Conservation (phyloP, 805 yeast genomes). For the Kazachstania psychrophila region DNA sequence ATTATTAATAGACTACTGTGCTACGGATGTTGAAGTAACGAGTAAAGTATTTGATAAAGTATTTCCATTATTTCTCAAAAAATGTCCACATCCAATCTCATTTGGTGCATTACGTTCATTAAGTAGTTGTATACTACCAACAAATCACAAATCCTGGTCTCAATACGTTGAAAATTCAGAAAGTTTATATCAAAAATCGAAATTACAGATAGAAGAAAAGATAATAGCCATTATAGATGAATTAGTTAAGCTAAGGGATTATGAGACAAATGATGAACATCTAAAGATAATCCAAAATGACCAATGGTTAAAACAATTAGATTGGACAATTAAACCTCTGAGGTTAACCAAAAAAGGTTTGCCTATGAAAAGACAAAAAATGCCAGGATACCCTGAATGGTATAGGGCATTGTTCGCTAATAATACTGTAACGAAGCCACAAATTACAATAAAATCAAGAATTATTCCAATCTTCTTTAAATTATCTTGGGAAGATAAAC, state of each 20-base stretch:
- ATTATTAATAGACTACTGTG: conserved; percentile 67
- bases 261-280: conserved; percentile 10
- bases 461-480: conserved; percentile 66
- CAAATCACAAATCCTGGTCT: conserved; percentile 59
- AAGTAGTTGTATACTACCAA: conserved; percentile 69
- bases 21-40: conserved; percentile 73
- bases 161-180: conserved; percentile 65
- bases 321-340: conserved; percentile 66
- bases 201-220: conserved; percentile 46
- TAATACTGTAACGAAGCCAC: conserved; percentile 35
- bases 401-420: conserved; percentile 49
- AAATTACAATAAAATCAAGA: conserved; percentile 62
- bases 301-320: conserved; percentile 85
- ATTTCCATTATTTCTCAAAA: conserved; percentile 54
- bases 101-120: conserved; percentile 76
- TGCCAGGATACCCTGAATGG: conserved; percentile 95
- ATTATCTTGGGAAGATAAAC: conserved; percentile 76
- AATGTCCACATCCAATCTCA: conserved; percentile 90
- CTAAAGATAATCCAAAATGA: conserved; percentile 39
- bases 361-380: conserved; percentile 61
- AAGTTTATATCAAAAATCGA: conserved; percentile 48
- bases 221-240: conserved; percentile 53
- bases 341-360: conserved; percentile 58
- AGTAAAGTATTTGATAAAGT: conserved; percentile 57
- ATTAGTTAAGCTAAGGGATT: conserved; percentile 39